These are phyloP conservation scores for Globisporangium cylindrosporum DNA, from an alignment of 352 stramenopile species.

Conservation along the genomic window DNA sequence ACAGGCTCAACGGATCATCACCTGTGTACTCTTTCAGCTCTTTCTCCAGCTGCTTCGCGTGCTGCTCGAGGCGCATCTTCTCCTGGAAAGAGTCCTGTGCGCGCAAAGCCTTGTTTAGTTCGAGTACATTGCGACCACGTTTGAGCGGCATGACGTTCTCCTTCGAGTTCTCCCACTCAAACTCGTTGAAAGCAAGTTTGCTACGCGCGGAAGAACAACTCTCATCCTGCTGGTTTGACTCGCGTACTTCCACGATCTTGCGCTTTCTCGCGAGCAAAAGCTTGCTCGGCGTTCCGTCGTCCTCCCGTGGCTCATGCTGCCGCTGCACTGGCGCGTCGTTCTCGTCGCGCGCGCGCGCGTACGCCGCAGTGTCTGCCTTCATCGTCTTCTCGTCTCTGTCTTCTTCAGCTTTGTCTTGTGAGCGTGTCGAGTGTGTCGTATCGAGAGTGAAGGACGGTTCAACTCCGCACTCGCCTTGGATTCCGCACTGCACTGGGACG, in stretches of 20 bases:
- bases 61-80: constrained; percentile 49
- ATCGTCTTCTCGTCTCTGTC: constrained; percentile 1
- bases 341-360: constrained; percentile 21
- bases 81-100: constrained; percentile 64
- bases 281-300: constrained; percentile 5
- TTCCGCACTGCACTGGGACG: constrained; percentile 22
- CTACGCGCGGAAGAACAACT: background rate
- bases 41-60: constrained; percentile 50
- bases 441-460: background rate
- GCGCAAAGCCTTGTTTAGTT: constrained; percentile 73
- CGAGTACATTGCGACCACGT: constrained; percentile 67
- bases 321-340: constrained; percentile 2
- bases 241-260: constrained; percentile 33
- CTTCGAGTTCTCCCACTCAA: constrained; percentile 85
- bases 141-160: constrained; percentile 88
- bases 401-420: background rate
- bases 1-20: constrained; percentile 63
- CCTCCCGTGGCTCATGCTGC: constrained; percentile 3
- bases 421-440: background rate
- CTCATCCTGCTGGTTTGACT: constrained; percentile 13
- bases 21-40: constrained; percentile 47
- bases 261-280: constrained; percentile 25
- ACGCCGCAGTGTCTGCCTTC: constrained; percentile 7
- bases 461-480: constrained; percentile 11
- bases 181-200: constrained; percentile 27